Evolutionary conservation across 495 filamentous ascomycete species (phyloP).

Genomic region (Cairneyella variabilis): DNA sequence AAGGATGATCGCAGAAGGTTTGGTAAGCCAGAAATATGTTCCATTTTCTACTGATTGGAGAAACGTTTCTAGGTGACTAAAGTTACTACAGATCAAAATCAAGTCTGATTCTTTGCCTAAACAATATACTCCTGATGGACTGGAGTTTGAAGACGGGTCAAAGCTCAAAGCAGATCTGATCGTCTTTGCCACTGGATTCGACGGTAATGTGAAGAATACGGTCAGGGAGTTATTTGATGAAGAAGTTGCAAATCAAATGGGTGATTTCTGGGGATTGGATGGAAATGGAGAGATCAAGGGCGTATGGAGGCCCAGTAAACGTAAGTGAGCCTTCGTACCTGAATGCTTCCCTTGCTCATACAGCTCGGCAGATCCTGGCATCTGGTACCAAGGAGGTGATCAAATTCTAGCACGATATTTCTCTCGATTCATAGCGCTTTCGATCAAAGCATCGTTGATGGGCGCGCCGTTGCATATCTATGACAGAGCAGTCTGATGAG

Average conservation of each 20-base stretch:
- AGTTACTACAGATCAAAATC: slow-evolving; percentile 18
- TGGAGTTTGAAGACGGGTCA: slow-evolving; percentile 5
- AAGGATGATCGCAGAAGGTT: slow-evolving; percentile 4
- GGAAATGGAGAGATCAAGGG: slow-evolving; percentile 10
- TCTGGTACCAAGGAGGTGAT: slow-evolving; percentile 11
- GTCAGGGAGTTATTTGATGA: slow-evolving; percentile 4
- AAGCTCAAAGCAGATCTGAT: slow-evolving; percentile 11
- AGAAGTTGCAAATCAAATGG: slow-evolving; percentile 4
- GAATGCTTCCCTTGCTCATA: too few species aligned
- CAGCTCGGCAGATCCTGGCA: slow-evolving; percentile 8
- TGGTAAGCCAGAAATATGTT: too few species aligned
- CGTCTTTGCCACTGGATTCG: slow-evolving; percentile 20
- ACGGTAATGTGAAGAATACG: slow-evolving; percentile 2
- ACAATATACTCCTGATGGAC: not conserved
- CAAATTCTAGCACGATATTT: slow-evolving; percentile 4
- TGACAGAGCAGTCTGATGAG: slow-evolving; percentile 1
- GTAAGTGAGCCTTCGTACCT: slow-evolving; percentile 1
- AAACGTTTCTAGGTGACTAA: too few species aligned
- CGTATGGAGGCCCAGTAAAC: not conserved
- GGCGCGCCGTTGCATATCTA: slow-evolving; percentile 10
- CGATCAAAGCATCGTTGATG: slow-evolving; percentile 12
- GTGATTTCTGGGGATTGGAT: slow-evolving; percentile 12
- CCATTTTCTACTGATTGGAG: too few species aligned
- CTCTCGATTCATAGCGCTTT: slow-evolving; percentile 13
- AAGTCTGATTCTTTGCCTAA: slow-evolving; percentile 8